Evolutionary conservation across 163 green algal genomes (phyloP).

Genomic region (Volvox carteri): DNA sequence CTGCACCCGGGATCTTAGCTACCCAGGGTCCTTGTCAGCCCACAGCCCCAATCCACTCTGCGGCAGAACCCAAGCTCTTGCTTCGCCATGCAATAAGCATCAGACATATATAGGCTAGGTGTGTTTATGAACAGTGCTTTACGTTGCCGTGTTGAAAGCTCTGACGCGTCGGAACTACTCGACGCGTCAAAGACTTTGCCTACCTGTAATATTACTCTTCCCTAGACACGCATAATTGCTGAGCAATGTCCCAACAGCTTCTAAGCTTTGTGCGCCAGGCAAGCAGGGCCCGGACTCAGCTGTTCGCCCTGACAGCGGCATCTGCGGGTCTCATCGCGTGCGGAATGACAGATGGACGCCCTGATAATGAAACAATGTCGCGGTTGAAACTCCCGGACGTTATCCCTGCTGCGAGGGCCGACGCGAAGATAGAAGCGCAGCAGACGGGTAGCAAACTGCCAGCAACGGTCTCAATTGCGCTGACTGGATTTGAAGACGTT

Average conservation of each 20-base stretch:
- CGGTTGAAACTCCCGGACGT: not conserved
- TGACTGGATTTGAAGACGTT: constrained; percentile 33
- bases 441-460: not conserved
- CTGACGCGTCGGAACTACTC: too few relatives aligned
- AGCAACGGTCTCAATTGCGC: not conserved
- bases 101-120: too few relatives aligned
- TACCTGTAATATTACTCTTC: not conserved
- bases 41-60: too few relatives aligned
- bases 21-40: too few relatives aligned
- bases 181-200: too few relatives aligned
- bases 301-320: constrained; percentile 1
- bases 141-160: too few relatives aligned
- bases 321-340: not conserved
- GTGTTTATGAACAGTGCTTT: too few relatives aligned
- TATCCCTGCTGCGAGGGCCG: constrained; percentile 3
- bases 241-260: constrained; percentile 11
- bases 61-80: too few relatives aligned
- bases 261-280: not conserved
- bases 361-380: too few relatives aligned
- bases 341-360: not conserved
- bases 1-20: too few relatives aligned
- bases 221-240: not conserved
- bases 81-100: too few relatives aligned
- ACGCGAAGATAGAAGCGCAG: constrained; percentile 1
- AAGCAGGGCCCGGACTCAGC: not conserved